These are phyloP conservation scores for Metschnikowia dekortorum DNA, from an alignment of 805 yeast species.

Conservation along the genomic window DNA sequence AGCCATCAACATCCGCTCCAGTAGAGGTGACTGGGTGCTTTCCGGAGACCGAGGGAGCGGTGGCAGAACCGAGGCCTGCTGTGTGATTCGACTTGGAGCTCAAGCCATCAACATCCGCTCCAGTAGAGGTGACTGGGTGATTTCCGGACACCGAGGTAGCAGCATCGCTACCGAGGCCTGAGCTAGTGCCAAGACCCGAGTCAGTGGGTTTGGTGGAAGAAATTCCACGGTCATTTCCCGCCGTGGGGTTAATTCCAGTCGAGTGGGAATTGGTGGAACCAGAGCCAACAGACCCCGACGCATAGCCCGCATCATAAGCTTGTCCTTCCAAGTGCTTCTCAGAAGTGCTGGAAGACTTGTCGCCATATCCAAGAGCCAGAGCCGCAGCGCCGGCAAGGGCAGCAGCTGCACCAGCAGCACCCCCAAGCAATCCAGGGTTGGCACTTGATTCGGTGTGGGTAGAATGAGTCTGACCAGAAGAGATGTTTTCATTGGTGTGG, in stretches of 20 bases:
- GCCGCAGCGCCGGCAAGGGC: constrained; percentile 18
- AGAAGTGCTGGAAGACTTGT: background rate
- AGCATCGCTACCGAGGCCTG: too few relatives aligned
- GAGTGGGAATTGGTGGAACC: background rate
- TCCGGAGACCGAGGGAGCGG: too few relatives aligned
- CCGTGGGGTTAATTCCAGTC: background rate
- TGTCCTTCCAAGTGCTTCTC: constrained; percentile 6
- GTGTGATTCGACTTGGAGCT: too few relatives aligned
- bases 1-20: too few relatives aligned
- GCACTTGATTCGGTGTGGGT: constrained; percentile 1
- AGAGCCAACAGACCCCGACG: background rate
- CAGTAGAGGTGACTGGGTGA: too few relatives aligned
- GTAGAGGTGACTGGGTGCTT: too few relatives aligned
- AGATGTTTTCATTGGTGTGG: background rate
- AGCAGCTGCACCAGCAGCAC: constrained; percentile 10
- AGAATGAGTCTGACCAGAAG: background rate
- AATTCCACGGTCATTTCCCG: background rate
- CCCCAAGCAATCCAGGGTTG: constrained; percentile 12
- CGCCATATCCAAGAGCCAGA: constrained; percentile 6
- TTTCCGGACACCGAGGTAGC: too few relatives aligned
- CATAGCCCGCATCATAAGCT: constrained; percentile 7
- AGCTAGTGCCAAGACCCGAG: too few relatives aligned
- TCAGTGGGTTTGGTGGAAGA: too few relatives aligned
- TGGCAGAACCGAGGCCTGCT: too few relatives aligned
- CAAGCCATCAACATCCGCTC: too few relatives aligned